Conservation (phyloP, 495 filamentous ascomycete species). For the Beverwykella pulmonaria region DNA sequence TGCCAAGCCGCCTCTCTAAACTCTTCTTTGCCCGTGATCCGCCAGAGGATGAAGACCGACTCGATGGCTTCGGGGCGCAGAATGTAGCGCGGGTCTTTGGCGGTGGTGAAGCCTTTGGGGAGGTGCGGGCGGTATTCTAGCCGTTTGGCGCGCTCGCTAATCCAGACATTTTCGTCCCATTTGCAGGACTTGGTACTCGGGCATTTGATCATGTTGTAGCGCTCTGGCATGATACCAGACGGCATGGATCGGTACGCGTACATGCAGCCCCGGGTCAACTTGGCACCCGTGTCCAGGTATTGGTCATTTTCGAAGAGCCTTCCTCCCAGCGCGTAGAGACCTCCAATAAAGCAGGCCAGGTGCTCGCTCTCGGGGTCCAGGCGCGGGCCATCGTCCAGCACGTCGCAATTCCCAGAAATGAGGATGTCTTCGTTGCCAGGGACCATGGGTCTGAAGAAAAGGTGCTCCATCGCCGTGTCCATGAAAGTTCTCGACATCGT, state of each 20-base stretch:
- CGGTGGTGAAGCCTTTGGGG: slow-evolving; percentile 60
- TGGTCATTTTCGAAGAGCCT: slow-evolving; percentile 60
- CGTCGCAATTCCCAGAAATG: slow-evolving; percentile 43
- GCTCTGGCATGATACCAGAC: slow-evolving; percentile 65
- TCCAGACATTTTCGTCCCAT: slow-evolving; percentile 61
- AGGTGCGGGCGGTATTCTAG: slow-evolving; percentile 49
- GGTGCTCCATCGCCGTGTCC: slow-evolving; percentile 41
- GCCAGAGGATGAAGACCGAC: slow-evolving; percentile 72
- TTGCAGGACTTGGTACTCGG: slow-evolving; percentile 48
- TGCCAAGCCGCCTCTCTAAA: slow-evolving; percentile 71
- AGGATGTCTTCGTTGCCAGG: slow-evolving; percentile 45
- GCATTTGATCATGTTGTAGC: slow-evolving; percentile 58
- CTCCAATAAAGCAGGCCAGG: slow-evolving; percentile 64
- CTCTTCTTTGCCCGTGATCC: slow-evolving; percentile 70
- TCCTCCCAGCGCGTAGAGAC: slow-evolving; percentile 62
- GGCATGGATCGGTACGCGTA: slow-evolving; percentile 63
- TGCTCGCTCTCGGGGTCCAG: slow-evolving; percentile 56
- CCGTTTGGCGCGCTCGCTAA: slow-evolving; percentile 26
- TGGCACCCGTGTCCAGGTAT: slow-evolving; percentile 58
- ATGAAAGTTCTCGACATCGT: slow-evolving; percentile 42
- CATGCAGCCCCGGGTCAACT: slow-evolving; percentile 61
- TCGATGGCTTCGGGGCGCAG: slow-evolving; percentile 58
- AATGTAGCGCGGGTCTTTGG: slow-evolving; percentile 66
- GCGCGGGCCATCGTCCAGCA: slow-evolving; percentile 24
- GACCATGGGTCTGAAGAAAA: slow-evolving; percentile 46